phyloP scores from a whole-genome alignment of 1,284 basidiomycete genomes.

The Ustilago lituana region DNA sequence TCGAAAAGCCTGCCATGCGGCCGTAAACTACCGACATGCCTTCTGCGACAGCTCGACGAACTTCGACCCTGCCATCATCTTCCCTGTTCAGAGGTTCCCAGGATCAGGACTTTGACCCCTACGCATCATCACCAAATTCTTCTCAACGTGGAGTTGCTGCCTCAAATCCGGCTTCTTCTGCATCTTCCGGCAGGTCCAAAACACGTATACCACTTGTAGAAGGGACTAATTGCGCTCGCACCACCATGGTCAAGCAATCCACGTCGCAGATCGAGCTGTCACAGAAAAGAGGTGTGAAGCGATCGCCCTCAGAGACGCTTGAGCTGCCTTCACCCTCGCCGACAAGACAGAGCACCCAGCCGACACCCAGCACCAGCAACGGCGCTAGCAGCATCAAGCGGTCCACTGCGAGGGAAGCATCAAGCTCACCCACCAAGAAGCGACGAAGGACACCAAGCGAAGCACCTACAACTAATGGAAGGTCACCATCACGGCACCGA shows the following conservation, averaged over 20 bases:
- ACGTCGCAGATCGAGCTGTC: slow-evolving; percentile 12
- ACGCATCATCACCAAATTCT: slow-evolving; percentile 6
- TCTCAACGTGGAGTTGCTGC: slow-evolving; percentile 1
- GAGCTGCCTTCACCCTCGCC: slow-evolving; percentile 9
- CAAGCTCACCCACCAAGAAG: slow-evolving; percentile 20
- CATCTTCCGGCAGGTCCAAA: not conserved
- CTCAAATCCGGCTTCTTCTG: not conserved
- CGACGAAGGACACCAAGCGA: slow-evolving; percentile 1
- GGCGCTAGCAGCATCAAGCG: slow-evolving; percentile 7
- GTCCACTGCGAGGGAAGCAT: too few species aligned
- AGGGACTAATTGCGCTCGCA: slow-evolving; percentile 19
- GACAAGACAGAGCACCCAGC: slow-evolving; percentile 2
- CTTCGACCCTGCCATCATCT: slow-evolving; percentile 6
- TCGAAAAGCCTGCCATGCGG: slow-evolving; percentile 14
- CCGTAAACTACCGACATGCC: slow-evolving; percentile 14
- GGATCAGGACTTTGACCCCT: slow-evolving; percentile 39
- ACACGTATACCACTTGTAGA: slow-evolving; percentile 19
- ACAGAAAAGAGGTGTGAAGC: slow-evolving; percentile 22
- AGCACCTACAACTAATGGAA: not conserved
- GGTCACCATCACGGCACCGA: slow-evolving; percentile 1
- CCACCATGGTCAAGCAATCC: slow-evolving; percentile 19
- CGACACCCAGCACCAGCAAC: slow-evolving; percentile 7
- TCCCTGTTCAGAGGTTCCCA: slow-evolving; percentile 20
- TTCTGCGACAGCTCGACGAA: slow-evolving; percentile 13
- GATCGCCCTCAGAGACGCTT: slow-evolving; percentile 12